Evolutionary conservation across 306 rosid genomes (phyloP), one percentile per base, ranked within the genome.

Genomic region (Cucurbita maxima): DNA sequence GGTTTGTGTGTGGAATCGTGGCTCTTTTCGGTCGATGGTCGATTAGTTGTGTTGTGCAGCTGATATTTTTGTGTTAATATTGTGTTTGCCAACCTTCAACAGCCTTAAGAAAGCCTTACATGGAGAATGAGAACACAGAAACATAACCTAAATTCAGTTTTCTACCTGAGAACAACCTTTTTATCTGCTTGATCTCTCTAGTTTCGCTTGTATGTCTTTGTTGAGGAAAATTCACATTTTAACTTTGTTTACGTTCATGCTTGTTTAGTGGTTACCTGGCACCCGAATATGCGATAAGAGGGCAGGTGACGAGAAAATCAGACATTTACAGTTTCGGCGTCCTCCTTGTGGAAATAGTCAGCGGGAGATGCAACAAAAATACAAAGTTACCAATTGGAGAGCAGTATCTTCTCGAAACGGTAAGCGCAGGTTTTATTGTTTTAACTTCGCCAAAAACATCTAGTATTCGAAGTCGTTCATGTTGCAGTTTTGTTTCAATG

Each of bases 321-420:
- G 99, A 95, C 77, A 71, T 95, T 48, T 95, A 95, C 81, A 84
- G 99, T 74, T 95, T 88, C 15, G 99, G 99, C 13, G 99, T 91
- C 36, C 96, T 95, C 56, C 90, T 95, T 44, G 75, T 86, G 67
- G 97, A 95, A 80, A 88, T 95, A 77, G 89, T 94, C 58, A 86
- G 91, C 60, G 99, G 99, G 55, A 91, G 96, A 79, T 73, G 84
- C 53, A 95, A 91, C 88, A 88, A 92, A 16, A 91, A 89, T 78
- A 79, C 90, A 5, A 75, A 79, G 41, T 86, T 95, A 34, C 96
- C 96, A 16, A 6, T 71, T 19, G 91, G 73, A 60, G 97, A 95
- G 54, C 96, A 89, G 59, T 95, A 83, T 82, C 83, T 95, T 71
- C 86, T 95, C 57, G 99, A 91, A 78, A 88, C 92, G 91, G 99